phyloP scores from a whole-genome alignment of 805 yeast species.

The Kodamaea nitidulidarum region DNA sequence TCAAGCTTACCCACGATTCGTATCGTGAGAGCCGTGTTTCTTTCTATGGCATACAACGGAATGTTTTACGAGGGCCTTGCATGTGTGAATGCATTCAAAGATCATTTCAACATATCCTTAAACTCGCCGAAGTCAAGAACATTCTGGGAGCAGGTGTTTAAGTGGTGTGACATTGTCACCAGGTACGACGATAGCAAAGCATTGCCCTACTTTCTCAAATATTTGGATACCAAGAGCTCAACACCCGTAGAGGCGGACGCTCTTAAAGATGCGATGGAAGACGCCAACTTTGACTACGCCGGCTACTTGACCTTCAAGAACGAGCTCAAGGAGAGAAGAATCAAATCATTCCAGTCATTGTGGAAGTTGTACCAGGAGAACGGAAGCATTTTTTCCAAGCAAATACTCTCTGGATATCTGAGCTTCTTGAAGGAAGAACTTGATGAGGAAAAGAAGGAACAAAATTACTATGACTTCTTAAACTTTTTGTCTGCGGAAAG shows the following conservation, averaged over 20 bases:
- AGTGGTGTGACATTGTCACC: conserved; percentile 36
- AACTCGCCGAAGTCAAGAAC: conserved; percentile 14
- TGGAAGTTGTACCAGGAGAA: conserved; percentile 33
- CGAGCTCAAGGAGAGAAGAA: conserved; percentile 24
- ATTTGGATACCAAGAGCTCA: conserved; percentile 10
- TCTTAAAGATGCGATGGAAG: conserved; percentile 26
- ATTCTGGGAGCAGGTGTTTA: conserved; percentile 36
- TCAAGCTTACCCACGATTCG: conserved; percentile 22
- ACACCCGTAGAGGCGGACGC: conserved; percentile 4
- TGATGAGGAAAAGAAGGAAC: conserved; percentile 14
- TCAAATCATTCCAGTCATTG: conserved; percentile 24
- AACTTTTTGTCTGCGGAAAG: conserved; percentile 12
- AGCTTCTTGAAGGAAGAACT: conserved; percentile 22
- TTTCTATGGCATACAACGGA: conserved; percentile 29
- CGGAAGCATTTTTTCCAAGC: conserved; percentile 20
- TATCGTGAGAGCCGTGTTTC: conserved; percentile 28
- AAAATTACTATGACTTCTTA: conserved; percentile 23
- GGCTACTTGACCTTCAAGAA: conserved; percentile 27
- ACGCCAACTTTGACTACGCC: conserved; percentile 37
- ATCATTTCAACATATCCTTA: conserved; percentile 22
- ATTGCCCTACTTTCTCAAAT: conserved; percentile 23
- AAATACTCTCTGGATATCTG: conserved; percentile 23
- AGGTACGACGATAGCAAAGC: conserved; percentile 25
- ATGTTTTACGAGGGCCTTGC: conserved; percentile 30
- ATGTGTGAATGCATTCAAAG: conserved; percentile 34